Evolutionary conservation across 768 basidiomycete species (phyloP), one percentile per base, ranked within the genome.

Genomic region (Lanmaoa rubissima): DNA sequence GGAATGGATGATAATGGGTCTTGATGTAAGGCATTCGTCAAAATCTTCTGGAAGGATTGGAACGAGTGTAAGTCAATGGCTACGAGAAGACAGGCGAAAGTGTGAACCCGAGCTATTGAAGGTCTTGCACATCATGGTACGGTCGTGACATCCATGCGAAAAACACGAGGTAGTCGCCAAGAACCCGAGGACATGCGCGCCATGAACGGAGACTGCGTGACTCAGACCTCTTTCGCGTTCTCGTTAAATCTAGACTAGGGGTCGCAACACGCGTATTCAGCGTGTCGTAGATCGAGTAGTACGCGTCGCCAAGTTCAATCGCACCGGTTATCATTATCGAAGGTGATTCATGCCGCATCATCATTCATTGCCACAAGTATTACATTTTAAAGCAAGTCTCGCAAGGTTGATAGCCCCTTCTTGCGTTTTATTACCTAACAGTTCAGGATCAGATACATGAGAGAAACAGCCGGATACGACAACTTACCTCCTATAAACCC

Each of bases 401-500:
- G 94, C 95, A 68, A 98, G 84, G 66, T 78, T 74, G 65, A 98
- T 73, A 2, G 90, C 92, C 24, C 96, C 96, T 40, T 91, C 91
- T 75, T 84, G 90, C 2, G 94, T 94, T 71, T 89, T 86, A 73
- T 95, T 94, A 26, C 91, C 92, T 93, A 60, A 5, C 42, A 53
- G 48, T 60, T 39, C 32, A 58, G 36, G 52, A 48, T 67, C 28
- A 69, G 53, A 39, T 46, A 31, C 35, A 17, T 21, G 28, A n/a
- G 21, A 47, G 21, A 48, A 36, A 46, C 7, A 31, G 31, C 51
- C 45, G 12, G 53, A 56, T 53, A 54, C 34, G 32, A 28, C 38
- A 31, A 68, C 82, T 58, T 60, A 86, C 94, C 94, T 65, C 97
- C 97, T 66, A 94, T 98, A 72, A 99, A 99, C 9, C 97, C 97